Conservation (phyloP, 208 protist genomes). For the Acanthamoeba quina region DNA sequence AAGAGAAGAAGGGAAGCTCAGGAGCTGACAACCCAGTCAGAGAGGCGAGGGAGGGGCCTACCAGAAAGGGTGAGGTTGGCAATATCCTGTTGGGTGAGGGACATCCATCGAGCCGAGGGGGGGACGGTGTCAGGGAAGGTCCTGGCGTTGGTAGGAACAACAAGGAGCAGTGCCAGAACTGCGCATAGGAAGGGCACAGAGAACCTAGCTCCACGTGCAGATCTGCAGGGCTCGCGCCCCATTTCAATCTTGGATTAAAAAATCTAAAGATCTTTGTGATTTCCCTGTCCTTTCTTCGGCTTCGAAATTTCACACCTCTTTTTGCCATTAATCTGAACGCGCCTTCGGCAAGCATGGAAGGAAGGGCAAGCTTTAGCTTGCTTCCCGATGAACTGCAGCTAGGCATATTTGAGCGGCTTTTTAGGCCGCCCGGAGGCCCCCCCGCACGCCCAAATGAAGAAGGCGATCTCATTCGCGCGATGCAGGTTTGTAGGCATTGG, state of each 20-base stretch:
- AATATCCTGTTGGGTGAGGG: not conserved
- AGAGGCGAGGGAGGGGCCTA: not conserved
- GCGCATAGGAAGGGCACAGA: too few relatives aligned
- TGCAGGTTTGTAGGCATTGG: slow-evolving; percentile 27
- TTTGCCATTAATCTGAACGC: too few relatives aligned
- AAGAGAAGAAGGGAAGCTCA: not conserved
- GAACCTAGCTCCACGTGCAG: too few relatives aligned
- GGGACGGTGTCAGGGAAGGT: not conserved
- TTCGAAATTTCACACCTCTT: too few relatives aligned
- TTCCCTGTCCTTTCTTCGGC: too few relatives aligned
- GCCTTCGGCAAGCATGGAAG: too few relatives aligned
- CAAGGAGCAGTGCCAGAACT: too few relatives aligned
- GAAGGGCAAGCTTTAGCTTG: not conserved
- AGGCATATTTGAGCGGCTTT: not conserved
- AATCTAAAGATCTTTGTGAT: too few relatives aligned
- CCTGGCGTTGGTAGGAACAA: too few relatives aligned
- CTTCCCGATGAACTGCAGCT: slow-evolving; percentile 17
- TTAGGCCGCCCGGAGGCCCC: not conserved
- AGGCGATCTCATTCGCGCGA: not conserved
- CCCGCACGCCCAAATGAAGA: not conserved
- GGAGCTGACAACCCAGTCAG: not conserved
- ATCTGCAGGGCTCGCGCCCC: too few relatives aligned
- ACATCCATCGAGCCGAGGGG: not conserved
- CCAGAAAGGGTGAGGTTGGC: not conserved
- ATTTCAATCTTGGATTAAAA: too few relatives aligned